Evolutionary conservation across 495 filamentous ascomycete species (phyloP), one percentile per base, ranked within the genome.

Genomic region (Penicillium paxilli): DNA sequence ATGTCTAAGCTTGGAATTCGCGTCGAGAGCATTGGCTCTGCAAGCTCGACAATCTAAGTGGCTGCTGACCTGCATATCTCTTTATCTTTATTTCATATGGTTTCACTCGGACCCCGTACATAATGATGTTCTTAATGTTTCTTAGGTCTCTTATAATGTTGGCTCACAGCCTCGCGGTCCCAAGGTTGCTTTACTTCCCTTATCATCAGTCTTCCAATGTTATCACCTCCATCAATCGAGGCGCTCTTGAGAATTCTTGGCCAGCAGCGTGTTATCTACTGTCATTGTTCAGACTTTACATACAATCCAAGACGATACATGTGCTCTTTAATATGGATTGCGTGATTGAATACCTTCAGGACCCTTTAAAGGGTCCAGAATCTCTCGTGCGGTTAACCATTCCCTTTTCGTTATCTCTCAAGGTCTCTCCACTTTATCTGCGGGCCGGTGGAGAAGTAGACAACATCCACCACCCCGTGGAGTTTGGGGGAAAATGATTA

Each of bases 1-100:
- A 71, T 90, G 63, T 74, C 77, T 32, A 71, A 64, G 35, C 62
- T 89, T 24, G 87, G 85, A 12, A 60, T 60, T 41, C 52, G 52
- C 12, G 57, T 60, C 22, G 57, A 60, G 20, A 54, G 51, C 19
- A 60, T 60, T 44, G 57, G 57, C 1, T 60, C 57, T 40, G 25
- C 52, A 12, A 51, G 57, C 22, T 20, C 30, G 42, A 14, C 10
- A 5, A 16, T 37, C n/a, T 37, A 37, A 38, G n/a, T 28, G 33
- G 37, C 17, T 54, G 20, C 33, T n/a, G 4, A 26, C 21, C 1
- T 23, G 26, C 28, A 11, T 8, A 30, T 11, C 17, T 1, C 14
- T 28, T 30, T 3, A 7, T 8, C 3, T 30, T 11, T 5, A 22
- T 2, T 20, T 20, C 16, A 25, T 35, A 1, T 32, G n/a, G n/a